Percentiles rank a stretch among this genome's conserved stretches.
Evolutionary conservation across 2,329 filamentous ascomycete genomes (phyloP).

Genomic region (Epichloe uncinata): DNA sequence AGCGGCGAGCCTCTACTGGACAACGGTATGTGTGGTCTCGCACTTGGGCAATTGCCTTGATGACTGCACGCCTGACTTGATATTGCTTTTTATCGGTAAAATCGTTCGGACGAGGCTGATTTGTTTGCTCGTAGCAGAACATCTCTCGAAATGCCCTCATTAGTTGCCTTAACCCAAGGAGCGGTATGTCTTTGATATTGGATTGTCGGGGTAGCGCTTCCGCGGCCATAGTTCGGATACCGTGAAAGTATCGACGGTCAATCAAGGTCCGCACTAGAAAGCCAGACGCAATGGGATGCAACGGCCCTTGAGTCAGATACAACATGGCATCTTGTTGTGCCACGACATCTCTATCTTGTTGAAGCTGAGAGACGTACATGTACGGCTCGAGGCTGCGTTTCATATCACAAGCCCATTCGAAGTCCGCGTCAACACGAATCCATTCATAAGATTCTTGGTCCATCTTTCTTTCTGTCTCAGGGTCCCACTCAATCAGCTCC

Average conservation of each 20-base stretch:
- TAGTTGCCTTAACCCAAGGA: conserved; percentile 73
- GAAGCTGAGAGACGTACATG: conserved; percentile 95
- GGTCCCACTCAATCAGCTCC: conserved; percentile 78
- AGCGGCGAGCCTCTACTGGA: conserved; percentile 64
- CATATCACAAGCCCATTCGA: conserved; percentile 91
- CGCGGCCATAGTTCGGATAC: conserved; percentile 77
- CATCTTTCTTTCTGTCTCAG: conserved; percentile 82
- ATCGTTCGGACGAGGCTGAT: conserved; percentile 78
- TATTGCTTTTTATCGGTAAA: conserved; percentile 82
- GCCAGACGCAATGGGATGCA: conserved; percentile 73
- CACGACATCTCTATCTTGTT: conserved; percentile 92
- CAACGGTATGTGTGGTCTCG: conserved; percentile 62
- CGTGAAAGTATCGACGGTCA: conserved; percentile 86
- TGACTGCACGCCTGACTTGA: conserved; percentile 70
- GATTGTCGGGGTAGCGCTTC: conserved; percentile 66
- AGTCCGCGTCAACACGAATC: conserved; percentile 96
- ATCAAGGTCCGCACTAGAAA: conserved; percentile 82
- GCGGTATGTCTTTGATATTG: conserved; percentile 48
- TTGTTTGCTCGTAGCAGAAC: conserved; percentile 68
- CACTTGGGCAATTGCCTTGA: conserved; percentile 65
- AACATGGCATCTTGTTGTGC: conserved; percentile 71
- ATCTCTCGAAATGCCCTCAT: conserved; percentile 76
- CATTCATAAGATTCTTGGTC: conserved; percentile 95
- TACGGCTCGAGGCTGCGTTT: conserved; percentile 74
- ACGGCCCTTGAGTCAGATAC: conserved; percentile 51